Percentiles rank a stretch among this genome's conserved stretches.
Conservation (phyloP, 495 filamentous ascomycete genomes). For the Penicillium dipodomyicola region DNA sequence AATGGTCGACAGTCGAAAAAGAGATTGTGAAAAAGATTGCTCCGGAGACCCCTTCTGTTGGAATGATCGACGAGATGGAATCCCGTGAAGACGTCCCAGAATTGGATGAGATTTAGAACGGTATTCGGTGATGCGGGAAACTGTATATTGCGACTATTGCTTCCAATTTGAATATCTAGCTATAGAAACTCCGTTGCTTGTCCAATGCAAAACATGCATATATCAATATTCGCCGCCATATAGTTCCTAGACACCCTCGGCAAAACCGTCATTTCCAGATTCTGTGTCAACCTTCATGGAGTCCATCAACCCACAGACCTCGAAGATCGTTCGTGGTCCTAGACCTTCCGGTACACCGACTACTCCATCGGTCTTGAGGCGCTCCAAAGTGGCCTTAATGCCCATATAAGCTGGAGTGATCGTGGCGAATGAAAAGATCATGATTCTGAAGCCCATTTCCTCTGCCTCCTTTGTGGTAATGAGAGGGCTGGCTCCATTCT, state of each 20-base stretch:
- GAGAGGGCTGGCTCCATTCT: slow-evolving; percentile 56
- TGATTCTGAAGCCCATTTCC: slow-evolving; percentile 61
- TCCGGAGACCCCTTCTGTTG: not conserved
- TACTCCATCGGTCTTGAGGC: slow-evolving; percentile 49
- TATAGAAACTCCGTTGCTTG: slow-evolving; percentile 2
- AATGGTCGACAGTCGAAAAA: slow-evolving; percentile 9
- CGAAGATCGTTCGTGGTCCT: slow-evolving; percentile 50
- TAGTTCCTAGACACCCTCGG: slow-evolving; percentile 33
- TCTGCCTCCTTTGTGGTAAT: slow-evolving; percentile 56
- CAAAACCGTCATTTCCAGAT: slow-evolving; percentile 53
- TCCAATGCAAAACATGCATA: slow-evolving; percentile 1
- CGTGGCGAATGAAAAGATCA: slow-evolving; percentile 57
- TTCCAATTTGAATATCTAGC: slow-evolving; percentile 9
- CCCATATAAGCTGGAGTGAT: slow-evolving; percentile 53
- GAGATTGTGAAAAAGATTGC: slow-evolving; percentile 10
- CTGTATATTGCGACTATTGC: not conserved
- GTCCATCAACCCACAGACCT: slow-evolving; percentile 58
- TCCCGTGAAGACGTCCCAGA: not conserved
- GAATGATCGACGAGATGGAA: not conserved
- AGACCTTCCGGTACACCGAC: slow-evolving; percentile 48
- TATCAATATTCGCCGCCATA: not conserved
- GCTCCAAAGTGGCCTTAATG: slow-evolving; percentile 44
- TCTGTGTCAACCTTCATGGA: slow-evolving; percentile 55
- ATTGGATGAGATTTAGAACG: not conserved
- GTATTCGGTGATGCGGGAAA: not conserved